These are phyloP conservation scores for Trametes villosa DNA, from an alignment of 768 basidiomycete species.

Conservation along the genomic window DNA sequence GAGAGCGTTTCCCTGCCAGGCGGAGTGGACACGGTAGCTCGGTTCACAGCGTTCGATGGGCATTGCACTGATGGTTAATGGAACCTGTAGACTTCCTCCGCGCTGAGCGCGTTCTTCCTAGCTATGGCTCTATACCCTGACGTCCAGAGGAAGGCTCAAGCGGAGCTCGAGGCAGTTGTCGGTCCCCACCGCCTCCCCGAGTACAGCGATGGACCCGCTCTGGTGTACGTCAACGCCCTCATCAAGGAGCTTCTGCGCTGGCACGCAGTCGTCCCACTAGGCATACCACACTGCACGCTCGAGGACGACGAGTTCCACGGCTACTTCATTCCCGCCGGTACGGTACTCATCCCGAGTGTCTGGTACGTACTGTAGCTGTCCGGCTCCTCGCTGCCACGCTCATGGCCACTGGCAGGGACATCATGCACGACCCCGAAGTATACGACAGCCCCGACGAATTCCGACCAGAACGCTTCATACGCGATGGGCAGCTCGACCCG, in stretches of 20 bases:
- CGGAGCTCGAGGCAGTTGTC: conserved; percentile 33
- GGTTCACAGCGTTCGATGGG: no score
- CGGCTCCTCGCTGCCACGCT: neutral
- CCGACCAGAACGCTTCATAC: conserved; percentile 32
- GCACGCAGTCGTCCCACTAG: conserved; percentile 31
- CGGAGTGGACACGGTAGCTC: no score
- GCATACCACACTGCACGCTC: conserved; percentile 16
- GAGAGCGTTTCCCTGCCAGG: no score
- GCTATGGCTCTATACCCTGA: conserved; percentile 34
- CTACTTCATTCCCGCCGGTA: conserved; percentile 24
- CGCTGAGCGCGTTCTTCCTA: conserved; percentile 31
- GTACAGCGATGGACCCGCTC: conserved; percentile 21
- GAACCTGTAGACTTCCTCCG: conserved; percentile 31
- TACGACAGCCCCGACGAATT: conserved; percentile 33
- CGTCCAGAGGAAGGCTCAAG: conserved; percentile 30
- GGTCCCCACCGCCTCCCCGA: conserved; percentile 32
- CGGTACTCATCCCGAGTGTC: conserved; percentile 18
- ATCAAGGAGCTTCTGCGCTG: conserved; percentile 40
- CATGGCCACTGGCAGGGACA: conserved; percentile 24
- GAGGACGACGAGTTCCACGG: conserved; percentile 26
- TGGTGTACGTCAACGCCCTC: conserved; percentile 37
- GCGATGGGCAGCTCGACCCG: conserved; percentile 21
- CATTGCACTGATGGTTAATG: no score
- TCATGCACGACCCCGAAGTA: conserved; percentile 29
- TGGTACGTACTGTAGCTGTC: conserved; percentile 11